phyloP scores from a whole-genome alignment of 1,284 basidiomycete species.

The Trichosporon ovoides region DNA sequence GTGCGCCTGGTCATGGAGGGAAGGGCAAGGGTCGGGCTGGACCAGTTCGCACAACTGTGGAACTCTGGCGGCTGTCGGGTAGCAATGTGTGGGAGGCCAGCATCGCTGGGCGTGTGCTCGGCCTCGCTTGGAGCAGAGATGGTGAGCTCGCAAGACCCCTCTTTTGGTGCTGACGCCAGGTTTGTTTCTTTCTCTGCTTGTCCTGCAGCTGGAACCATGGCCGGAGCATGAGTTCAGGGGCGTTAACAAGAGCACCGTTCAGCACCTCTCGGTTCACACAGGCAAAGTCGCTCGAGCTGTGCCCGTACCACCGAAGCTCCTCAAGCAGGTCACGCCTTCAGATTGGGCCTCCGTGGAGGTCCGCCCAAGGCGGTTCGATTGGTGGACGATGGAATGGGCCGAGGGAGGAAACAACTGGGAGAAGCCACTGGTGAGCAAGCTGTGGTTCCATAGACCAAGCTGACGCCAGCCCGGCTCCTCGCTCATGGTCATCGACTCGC shows the following conservation, averaged over 20 bases:
- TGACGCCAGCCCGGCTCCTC: slow-evolving; percentile 34
- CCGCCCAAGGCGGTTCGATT: not conserved
- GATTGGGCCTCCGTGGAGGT: slow-evolving; percentile 1
- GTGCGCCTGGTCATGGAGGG: slow-evolving; percentile 6
- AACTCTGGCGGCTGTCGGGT: slow-evolving; percentile 38
- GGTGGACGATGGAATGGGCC: slow-evolving; percentile 20
- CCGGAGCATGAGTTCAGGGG: not conserved
- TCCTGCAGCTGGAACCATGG: slow-evolving; percentile 14
- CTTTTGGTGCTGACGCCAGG: slow-evolving; percentile 21
- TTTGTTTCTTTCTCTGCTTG: slow-evolving; percentile 29
- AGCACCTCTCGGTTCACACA: slow-evolving; percentile 39
- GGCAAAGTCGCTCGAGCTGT: slow-evolving; percentile 28
- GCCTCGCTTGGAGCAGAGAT: slow-evolving; percentile 41
- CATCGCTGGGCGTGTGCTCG: slow-evolving; percentile 26
- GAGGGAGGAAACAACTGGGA: slow-evolving; percentile 17
- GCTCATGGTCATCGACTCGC: slow-evolving; percentile 33
- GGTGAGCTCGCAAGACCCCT: slow-evolving; percentile 22
- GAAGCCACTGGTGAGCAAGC: slow-evolving; percentile 17
- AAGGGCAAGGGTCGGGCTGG: slow-evolving; percentile 21
- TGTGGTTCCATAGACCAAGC: not conserved
- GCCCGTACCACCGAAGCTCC: slow-evolving; percentile 7
- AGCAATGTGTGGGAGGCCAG: slow-evolving; percentile 41
- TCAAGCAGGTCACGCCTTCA: not conserved
- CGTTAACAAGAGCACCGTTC: slow-evolving; percentile 14
- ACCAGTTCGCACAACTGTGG: slow-evolving; percentile 15